Evolutionary conservation across 108 stramenopile species (phyloP).

Genomic region (Bacterosira constricta): DNA sequence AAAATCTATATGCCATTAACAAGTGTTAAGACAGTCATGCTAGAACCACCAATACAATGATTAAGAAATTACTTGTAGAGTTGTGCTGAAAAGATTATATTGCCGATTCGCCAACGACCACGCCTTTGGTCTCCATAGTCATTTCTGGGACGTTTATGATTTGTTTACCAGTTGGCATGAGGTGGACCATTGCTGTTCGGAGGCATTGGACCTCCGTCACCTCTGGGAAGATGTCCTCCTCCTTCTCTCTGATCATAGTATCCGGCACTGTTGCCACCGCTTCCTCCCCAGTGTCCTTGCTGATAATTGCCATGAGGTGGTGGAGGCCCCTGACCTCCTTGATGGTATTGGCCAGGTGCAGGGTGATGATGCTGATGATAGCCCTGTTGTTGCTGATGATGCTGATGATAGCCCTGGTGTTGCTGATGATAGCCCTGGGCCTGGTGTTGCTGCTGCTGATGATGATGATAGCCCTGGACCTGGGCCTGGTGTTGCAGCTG

Average conservation of each 20-base stretch:
- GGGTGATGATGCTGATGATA: conserved; percentile 4
- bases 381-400: background rate
- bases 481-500: too few species aligned
- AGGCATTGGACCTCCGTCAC: background rate
- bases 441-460: too few species aligned
- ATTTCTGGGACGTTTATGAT: conserved; percentile 45
- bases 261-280: background rate
- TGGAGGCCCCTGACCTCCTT: conserved; percentile 17
- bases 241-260: background rate
- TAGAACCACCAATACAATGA: too few species aligned
- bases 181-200: conserved; percentile 1
- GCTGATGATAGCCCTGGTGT: conserved; percentile 9
- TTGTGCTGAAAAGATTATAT: background rate
- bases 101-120: conserved; percentile 25
- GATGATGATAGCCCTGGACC: too few species aligned
- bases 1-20: background rate
- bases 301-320: conserved; percentile 6
- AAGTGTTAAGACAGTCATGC: too few species aligned
- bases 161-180: conserved; percentile 10
- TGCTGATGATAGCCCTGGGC: too few species aligned
- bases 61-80: background rate
- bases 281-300: conserved; percentile 6
- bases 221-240: conserved; percentile 5
- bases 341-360: conserved; percentile 10
- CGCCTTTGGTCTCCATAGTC: conserved; percentile 29